Evolutionary conservation across 208 protist genomes (phyloP).

Genomic region (Porcisia deanei): DNA sequence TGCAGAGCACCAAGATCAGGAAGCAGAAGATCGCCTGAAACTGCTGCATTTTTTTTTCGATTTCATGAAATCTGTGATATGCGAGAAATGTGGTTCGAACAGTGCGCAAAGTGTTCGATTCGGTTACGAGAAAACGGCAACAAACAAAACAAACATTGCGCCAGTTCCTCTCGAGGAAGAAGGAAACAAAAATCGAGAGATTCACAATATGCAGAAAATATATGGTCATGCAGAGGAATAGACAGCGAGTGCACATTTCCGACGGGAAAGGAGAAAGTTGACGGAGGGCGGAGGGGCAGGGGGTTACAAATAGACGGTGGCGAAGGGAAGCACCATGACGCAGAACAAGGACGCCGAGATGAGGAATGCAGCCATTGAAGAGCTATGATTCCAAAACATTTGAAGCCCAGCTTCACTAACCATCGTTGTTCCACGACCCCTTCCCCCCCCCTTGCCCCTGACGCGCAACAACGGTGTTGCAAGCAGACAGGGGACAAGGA

Average conservation of each 20-base stretch:
- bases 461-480: neutral
- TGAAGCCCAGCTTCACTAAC: neutral
- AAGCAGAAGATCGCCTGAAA: neutral
- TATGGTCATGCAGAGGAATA: neutral
- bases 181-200: neutral
- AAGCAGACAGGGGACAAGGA: neutral
- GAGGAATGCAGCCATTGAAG: neutral
- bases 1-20: slow-evolving; percentile 2
- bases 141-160: too few species aligned
- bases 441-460: neutral
- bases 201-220: neutral
- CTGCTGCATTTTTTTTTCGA: neutral
- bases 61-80: neutral
- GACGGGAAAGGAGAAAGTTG: neutral
- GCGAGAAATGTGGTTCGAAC: neutral
- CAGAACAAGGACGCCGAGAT: neutral
- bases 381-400: too few species aligned
- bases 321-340: neutral
- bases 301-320: neutral
- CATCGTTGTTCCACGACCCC: neutral
- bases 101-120: neutral
- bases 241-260: too few species aligned
- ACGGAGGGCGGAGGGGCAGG: neutral
- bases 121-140: neutral
- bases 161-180: neutral